Evolutionary conservation across 2,329 filamentous ascomycete genomes (phyloP), one percentile per base, ranked within the genome.

Genomic region (Colletotrichum sp.): DNA sequence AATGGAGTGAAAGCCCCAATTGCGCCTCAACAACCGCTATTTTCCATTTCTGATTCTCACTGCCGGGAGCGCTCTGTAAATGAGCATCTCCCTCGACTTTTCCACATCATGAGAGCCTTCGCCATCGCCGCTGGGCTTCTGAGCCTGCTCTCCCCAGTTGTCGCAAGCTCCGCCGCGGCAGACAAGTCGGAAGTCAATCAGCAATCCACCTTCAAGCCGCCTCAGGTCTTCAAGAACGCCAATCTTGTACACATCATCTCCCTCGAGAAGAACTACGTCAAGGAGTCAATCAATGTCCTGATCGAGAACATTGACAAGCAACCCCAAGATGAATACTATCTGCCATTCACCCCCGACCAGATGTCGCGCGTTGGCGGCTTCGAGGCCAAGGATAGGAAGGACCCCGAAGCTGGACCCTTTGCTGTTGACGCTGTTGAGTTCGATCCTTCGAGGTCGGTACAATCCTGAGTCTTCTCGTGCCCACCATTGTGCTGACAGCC

Each of bases 381-480:
- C 75, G 96, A 99, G 87, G 97, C 96, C 70, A 95, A 94, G 88
- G 95, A 99, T 85, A 97, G 96, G 89, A 98, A 98, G 86, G 91
- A 96, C 78, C 85, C 91, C 44, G 90, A 89, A 69, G 89, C 92
- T 79, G 91, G 90, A 15, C 89, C 90, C 39, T 98, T 98, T 84
- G 85, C 87, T 65, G 92, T 93, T 57, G 93, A 95, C 79, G 87
- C 91, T 69, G 92, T 95, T 18, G 93, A 93, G 80, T 89, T 91
- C 79, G 90, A 94, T 78, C 80, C 88, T 26, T 83, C 92, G 85
- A 95, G 88, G 90, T 91, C 83, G 78, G 83, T 79, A 84, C 36
- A 32, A 24, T 1, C 18, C 18, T 63, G 34, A 64, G 72, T 65
- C 55, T 78, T 34, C 10, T 7, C 5, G 9, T 71, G n/a, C 8